phyloP scores from a whole-genome alignment of 495 filamentous ascomycete species.

The Delitschia confertaspora region DNA sequence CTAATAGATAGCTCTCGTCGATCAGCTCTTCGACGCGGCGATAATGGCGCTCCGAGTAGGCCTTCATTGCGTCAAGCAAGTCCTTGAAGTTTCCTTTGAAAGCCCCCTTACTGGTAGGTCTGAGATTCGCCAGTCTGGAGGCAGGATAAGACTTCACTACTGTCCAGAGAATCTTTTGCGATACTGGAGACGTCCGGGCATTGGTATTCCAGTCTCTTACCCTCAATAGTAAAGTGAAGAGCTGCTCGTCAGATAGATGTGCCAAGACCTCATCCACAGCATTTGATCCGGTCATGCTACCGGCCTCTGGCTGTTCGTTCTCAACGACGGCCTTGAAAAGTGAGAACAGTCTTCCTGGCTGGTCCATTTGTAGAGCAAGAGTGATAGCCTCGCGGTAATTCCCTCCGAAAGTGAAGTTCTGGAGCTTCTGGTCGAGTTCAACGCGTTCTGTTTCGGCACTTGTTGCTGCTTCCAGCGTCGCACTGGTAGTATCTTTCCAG shows the following conservation, averaged over 20 bases:
- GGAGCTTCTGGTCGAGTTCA: conserved; percentile 84
- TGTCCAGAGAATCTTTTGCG: conserved; percentile 75
- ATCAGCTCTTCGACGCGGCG: conserved; percentile 74
- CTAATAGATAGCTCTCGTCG: conserved; percentile 91
- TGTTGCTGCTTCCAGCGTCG: conserved; percentile 60
- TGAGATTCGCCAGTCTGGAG: conserved; percentile 60
- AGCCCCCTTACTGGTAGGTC: conserved; percentile 34
- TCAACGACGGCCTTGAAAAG: conserved; percentile 76
- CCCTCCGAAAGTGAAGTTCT: conserved; percentile 79
- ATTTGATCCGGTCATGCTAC: conserved; percentile 59
- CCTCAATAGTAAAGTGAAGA: conserved; percentile 67
- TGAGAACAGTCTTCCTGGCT: conserved; percentile 72
- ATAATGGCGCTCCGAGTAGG: conserved; percentile 89
- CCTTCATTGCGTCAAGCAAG: conserved; percentile 68
- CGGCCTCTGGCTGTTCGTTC: conserved; percentile 47
- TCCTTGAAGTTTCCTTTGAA: conserved; percentile 58
- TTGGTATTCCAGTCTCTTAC: conserved; percentile 96
- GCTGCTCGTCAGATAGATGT: conserved; percentile 69
- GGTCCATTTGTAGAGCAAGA: conserved; percentile 83
- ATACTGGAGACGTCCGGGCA: conserved; percentile 70
- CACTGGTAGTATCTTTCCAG: conserved; percentile 86
- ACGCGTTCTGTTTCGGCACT: conserved; percentile 66
- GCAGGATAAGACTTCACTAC: conserved; percentile 71
- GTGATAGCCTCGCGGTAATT: conserved; percentile 88
- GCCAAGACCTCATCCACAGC: conserved; percentile 80